Evolutionary conservation across 2,329 filamentous ascomycete genomes (phyloP).

Genomic region (Ceratocystis albifundus): DNA sequence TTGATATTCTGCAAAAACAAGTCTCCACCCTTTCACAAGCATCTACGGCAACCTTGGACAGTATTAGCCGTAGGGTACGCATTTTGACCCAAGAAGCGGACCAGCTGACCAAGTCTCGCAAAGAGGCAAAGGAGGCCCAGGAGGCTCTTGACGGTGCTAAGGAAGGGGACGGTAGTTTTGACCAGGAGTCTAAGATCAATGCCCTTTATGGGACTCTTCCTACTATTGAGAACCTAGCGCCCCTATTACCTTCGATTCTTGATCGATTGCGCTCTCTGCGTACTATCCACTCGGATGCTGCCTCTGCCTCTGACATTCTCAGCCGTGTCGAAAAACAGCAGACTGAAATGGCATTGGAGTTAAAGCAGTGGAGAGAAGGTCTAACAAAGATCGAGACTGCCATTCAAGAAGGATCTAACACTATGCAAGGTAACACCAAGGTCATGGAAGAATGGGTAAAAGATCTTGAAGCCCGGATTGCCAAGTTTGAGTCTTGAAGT

Average conservation of each 20-base stretch:
- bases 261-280: slow-evolving; percentile 75
- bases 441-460: slow-evolving; percentile 84
- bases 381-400: slow-evolving; percentile 66
- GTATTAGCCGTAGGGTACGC: slow-evolving; percentile 56
- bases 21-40: slow-evolving; percentile 63
- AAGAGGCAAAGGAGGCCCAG: slow-evolving; percentile 49
- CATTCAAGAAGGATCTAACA: slow-evolving; percentile 56
- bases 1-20: slow-evolving; percentile 71
- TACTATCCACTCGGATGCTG: slow-evolving; percentile 77
- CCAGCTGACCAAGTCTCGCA: slow-evolving; percentile 53
- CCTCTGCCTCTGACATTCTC: slow-evolving; percentile 64
- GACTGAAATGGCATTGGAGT: slow-evolving; percentile 68
- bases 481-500: slow-evolving; percentile 30
- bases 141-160: slow-evolving; percentile 38
- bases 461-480: slow-evolving; percentile 68
- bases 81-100: slow-evolving; percentile 63
- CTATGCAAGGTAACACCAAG: slow-evolving; percentile 68
- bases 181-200: slow-evolving; percentile 78
- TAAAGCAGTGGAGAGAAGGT: slow-evolving; percentile 75
- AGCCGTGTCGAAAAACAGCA: slow-evolving; percentile 69
- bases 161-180: slow-evolving; percentile 39
- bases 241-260: slow-evolving; percentile 71
- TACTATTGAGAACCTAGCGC: slow-evolving; percentile 75
- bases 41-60: slow-evolving; percentile 60
- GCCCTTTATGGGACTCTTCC: slow-evolving; percentile 80